A percentile compares a stretch with the other conserved stretches of the same genome.
Evolutionary conservation across 331 rosid species (phyloP).

Genomic region (Phaseolus coccineus): DNA sequence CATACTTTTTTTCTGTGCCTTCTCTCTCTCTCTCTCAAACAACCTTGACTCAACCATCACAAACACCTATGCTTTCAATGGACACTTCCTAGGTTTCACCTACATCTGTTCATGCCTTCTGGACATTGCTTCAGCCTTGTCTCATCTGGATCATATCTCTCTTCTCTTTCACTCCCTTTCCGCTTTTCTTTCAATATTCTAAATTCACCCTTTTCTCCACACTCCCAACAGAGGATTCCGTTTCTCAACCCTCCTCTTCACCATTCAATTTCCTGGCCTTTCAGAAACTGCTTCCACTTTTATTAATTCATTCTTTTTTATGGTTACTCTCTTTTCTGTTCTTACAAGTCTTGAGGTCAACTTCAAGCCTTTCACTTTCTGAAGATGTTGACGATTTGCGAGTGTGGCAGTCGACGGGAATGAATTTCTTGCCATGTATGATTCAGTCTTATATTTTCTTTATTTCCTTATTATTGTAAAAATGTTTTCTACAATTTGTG

Average conservation of each 20-base stretch:
- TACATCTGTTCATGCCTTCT: neutral
- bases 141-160: neutral
- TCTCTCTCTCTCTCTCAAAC: neutral
- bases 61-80: constrained; percentile 11
- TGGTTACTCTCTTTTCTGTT: neutral
- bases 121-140: neutral
- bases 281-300: neutral
- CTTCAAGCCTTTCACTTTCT: neutral
- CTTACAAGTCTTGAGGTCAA: neutral
- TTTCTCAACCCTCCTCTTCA: neutral
- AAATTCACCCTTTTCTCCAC: neutral
- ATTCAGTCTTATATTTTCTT: neutral
- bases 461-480: neutral
- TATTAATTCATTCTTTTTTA: neutral
- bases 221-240: neutral
- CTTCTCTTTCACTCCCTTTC: neutral
- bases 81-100: neutral
- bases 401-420: neutral
- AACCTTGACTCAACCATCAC: neutral
- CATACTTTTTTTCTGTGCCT: neutral
- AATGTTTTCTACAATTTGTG: neutral
- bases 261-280: neutral
- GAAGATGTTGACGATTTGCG: neutral
- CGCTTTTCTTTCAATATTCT: neutral
- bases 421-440: constrained; percentile 18